These are phyloP conservation scores for Diutina scorzettiae DNA, from an alignment of 1,139 yeast species.

Conservation along the genomic window DNA sequence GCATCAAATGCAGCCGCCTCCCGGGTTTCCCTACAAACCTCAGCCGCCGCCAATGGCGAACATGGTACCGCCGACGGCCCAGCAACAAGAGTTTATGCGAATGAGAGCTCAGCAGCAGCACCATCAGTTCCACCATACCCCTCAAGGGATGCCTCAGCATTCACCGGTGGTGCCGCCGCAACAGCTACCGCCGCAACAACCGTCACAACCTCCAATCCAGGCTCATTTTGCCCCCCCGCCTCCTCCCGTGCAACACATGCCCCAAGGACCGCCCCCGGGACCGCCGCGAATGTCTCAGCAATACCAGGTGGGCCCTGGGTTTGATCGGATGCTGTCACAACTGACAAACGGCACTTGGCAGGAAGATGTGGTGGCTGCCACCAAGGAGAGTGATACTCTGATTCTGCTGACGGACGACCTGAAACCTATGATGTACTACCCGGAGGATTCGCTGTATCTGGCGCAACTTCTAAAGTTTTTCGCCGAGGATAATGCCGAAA, in stretches of 20 bases:
- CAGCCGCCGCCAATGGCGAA: slow-evolving; percentile 2
- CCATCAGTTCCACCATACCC: background rate
- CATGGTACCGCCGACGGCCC: background rate
- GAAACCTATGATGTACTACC: slow-evolving; percentile 6
- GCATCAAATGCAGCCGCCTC: slow-evolving; percentile 9
- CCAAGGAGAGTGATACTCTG: slow-evolving; percentile 9
- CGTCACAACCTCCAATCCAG: background rate
- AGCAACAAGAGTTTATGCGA: slow-evolving; percentile 5
- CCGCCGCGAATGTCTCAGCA: background rate
- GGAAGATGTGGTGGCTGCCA: slow-evolving; percentile 17
- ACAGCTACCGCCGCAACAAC: background rate
- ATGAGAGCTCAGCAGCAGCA: background rate
- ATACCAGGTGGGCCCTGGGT: background rate
- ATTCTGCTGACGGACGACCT: slow-evolving; percentile 9
- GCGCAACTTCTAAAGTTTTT: slow-evolving; percentile 48
- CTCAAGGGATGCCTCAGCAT: too few relatives aligned
- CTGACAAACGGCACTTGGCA: slow-evolving; percentile 21
- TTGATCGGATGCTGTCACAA: background rate
- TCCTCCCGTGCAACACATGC: background rate
- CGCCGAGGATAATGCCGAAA: slow-evolving; percentile 59
- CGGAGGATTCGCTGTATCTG: slow-evolving; percentile 32
- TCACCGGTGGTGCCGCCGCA: background rate
- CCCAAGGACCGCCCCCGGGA: background rate
- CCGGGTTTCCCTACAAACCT: background rate
- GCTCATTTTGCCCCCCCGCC: background rate